phyloP scores from a whole-genome alignment of 108 stramenopile species.

The Cyclotella atomus region DNA sequence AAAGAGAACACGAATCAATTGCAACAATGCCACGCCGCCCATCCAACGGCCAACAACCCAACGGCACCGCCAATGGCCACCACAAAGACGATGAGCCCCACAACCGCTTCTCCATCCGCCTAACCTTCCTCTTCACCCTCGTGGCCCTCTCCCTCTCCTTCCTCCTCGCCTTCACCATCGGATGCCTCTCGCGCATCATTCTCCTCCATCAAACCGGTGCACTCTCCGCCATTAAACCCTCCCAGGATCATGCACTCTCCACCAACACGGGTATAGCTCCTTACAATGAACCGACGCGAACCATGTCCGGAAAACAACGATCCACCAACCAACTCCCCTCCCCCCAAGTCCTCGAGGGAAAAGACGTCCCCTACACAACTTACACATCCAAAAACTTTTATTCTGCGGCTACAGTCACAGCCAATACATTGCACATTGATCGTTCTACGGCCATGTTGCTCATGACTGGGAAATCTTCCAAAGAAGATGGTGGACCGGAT shows the following conservation, averaged over 20 bases:
- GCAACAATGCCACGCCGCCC: too few relatives aligned
- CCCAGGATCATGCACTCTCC: too few relatives aligned
- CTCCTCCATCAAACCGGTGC: slow-evolving; percentile 10
- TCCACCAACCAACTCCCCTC: slow-evolving; percentile 26
- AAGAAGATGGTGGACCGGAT: slow-evolving; percentile 3
- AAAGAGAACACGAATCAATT: too few relatives aligned
- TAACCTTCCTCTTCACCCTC: slow-evolving; percentile 49
- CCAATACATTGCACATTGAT: slow-evolving; percentile 43
- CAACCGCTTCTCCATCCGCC: slow-evolving; percentile 34
- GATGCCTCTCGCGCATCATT: slow-evolving; percentile 53
- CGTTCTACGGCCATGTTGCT: slow-evolving; percentile 12
- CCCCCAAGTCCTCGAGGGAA: slow-evolving; percentile 50
- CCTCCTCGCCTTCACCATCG: slow-evolving; percentile 55
- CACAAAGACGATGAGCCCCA: too few relatives aligned
- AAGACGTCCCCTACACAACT: slow-evolving; percentile 57
- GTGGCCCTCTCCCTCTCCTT: slow-evolving; percentile 39
- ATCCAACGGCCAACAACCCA: too few relatives aligned
- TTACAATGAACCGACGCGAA: not conserved
- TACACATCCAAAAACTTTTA: slow-evolving; percentile 71
- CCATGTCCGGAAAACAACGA: slow-evolving; percentile 22
- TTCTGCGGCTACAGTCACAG: slow-evolving; percentile 26
- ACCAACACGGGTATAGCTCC: not conserved
- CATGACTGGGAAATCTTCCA: not conserved
- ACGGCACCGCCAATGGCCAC: too few relatives aligned
- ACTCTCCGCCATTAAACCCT: not conserved